Evolutionary conservation across 73 alveolate species (phyloP).

Genomic region (Tetrahymena thermophila): DNA sequence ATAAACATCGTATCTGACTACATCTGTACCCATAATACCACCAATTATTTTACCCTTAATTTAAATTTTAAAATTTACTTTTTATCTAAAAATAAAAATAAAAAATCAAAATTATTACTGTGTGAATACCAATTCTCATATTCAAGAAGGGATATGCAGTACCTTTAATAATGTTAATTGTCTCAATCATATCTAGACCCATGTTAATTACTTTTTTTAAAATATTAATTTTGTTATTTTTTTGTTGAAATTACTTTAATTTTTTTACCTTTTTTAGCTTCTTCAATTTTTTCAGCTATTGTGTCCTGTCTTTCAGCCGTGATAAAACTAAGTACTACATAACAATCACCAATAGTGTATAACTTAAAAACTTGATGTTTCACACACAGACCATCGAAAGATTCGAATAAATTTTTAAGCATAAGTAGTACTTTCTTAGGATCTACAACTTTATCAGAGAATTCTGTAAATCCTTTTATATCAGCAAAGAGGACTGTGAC

Average conservation of each 20-base stretch:
- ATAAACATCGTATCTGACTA: slow-evolving; percentile 45
- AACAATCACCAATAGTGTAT: slow-evolving; percentile 76
- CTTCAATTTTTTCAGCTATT: slow-evolving; percentile 61
- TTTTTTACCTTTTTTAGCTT: slow-evolving; percentile 57
- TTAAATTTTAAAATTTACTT: not conserved
- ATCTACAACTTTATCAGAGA: slow-evolving; percentile 5
- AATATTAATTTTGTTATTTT: not conserved
- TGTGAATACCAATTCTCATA: slow-evolving; percentile 61
- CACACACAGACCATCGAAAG: slow-evolving; percentile 16
- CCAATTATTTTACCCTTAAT: slow-evolving; percentile 38
- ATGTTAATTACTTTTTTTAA: not conserved
- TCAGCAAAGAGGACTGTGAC: slow-evolving; percentile 39
- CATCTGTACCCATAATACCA: slow-evolving; percentile 47
- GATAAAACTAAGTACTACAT: slow-evolving; percentile 65
- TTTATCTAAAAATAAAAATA: not conserved
- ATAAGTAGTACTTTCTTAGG: slow-evolving; percentile 35
- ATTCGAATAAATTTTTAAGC: slow-evolving; percentile 27
- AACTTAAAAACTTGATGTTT: slow-evolving; percentile 28
- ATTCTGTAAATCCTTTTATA: slow-evolving; percentile 37
- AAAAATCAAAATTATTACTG: slow-evolving; percentile 4
- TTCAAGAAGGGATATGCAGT: slow-evolving; percentile 33
- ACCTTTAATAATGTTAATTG: slow-evolving; percentile 37
- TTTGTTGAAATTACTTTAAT: slow-evolving; percentile 48
- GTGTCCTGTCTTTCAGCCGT: slow-evolving; percentile 62
- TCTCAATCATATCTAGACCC: slow-evolving; percentile 44